Base-by-base conservation (phyloP, 2,329 filamentous ascomycete genomes). In the Phoma sp. region DNA sequence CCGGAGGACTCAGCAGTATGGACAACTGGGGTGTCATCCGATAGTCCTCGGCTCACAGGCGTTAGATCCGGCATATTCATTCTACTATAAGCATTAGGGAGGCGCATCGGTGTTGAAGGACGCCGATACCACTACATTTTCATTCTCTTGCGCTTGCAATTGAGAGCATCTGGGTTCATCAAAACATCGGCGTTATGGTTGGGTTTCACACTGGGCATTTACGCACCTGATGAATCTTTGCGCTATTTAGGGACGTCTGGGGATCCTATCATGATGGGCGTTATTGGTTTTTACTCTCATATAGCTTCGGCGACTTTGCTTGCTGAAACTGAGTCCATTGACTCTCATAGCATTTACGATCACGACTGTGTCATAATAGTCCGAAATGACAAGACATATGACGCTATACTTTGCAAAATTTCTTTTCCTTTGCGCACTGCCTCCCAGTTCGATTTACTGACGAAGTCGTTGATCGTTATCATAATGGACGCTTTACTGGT, bases 21-120 rank as follows among this genome's bases (percentile, higher is more conserved):
- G 85, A 87, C 34, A 90, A 91, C 73, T 95, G 90, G 90, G 89
- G 89, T 43, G 87, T 93, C 47, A 96, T 96, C 68, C 87, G 92
- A 54, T 84, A 46, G 53, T 17, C 14, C 5, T n/a, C n/a, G 10
- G 15, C 21, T 30, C n/a, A 15, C 29, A 32, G 4, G 15, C 14
- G 17, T 40, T 18, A 14, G 7, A 17, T 33, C 21, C 12, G 28
- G 17, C 46, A 49, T 14, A 48, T 45, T 49, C 14, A 34, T 49
- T 54, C 39, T 46, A 18, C 25, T 43, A 42, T 32, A 34, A 46
- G 39, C 46, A 54, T 49, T 47, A 30, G 51, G 51, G 37, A 29
- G 51, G 51, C 51, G 51, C 40, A 33, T 32, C 37, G 46, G 51
- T 30, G 51, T 46, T 45, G 17, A 37, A 47, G 50, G 46, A 48